Evolutionary conservation across 2,329 filamentous ascomycete genomes (phyloP), one percentile per base, ranked within the genome.

Genomic region (Setomelanomma holmii): DNA sequence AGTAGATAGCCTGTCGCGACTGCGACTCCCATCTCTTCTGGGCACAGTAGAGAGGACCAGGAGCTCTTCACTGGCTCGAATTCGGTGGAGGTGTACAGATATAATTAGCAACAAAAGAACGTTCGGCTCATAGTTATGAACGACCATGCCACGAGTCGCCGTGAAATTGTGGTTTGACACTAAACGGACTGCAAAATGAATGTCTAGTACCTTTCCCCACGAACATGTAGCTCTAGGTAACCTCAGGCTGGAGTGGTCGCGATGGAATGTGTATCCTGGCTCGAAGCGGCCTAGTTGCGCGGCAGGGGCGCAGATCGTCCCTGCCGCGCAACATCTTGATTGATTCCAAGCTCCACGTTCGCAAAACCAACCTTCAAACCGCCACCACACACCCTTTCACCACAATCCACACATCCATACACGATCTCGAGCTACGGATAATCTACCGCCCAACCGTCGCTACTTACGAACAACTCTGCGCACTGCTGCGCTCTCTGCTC

Each of bases 241-340:
- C n/a, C n/a, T n/a, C n/a, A n/a, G n/a, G n/a, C n/a, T n/a, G n/a
- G 40, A 20, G 33, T 17, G 17, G 36, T 39, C 36, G 17, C 41
- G 30, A 27, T 38, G 41, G 45, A 56, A 53, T 52, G 53, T 22
- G 43, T 8, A 43, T 30, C 19, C 24, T n/a, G 30, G 20, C 45
- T 23, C 39, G 21, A 24, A 34, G 20, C 22, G 35, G 46, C 16
- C 27, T 53, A 53, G 51, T 38, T 45, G 24, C 7, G 24, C 24
- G 24, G 12, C 12, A 6, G 7, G 12, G 12, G 24, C 12, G 6
- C 24, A 30, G 12, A 30, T n/a, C n/a, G 27, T 14, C 27, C 27
- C 27, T 30, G 27, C 27, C 27, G 27, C 10, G 27, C 64, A 63
- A 65, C 64, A 58, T 56, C 50, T 57, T 55, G 55, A 61, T 54